These are phyloP conservation scores for Endogone sp. DNA, from an alignment of 192 early-diverging fungal genomes.

Conservation along the genomic window DNA sequence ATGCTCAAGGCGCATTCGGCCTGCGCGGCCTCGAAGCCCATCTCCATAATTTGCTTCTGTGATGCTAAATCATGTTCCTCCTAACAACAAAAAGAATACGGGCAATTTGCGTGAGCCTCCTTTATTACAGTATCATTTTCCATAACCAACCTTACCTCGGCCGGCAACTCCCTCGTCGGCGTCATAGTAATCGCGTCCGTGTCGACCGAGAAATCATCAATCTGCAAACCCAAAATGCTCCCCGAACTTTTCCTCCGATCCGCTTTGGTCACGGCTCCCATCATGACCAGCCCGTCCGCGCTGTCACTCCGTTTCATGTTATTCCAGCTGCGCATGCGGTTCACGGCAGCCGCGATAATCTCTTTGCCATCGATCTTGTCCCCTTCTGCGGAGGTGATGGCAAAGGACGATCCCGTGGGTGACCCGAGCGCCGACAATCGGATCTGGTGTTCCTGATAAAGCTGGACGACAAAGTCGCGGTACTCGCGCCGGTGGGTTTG, in stretches of 20 bases:
- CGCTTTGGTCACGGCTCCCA: background rate
- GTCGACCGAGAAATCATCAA: background rate
- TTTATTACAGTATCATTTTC: no score
- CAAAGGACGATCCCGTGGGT: background rate
- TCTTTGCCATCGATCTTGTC: constrained; percentile 47
- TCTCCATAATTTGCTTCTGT: constrained; percentile 41
- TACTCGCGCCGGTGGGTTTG: constrained; percentile 47
- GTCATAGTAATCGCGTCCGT: constrained; percentile 2
- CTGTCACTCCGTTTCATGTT: constrained; percentile 3
- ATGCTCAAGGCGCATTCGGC: constrained; percentile 58
- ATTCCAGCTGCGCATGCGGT: constrained; percentile 17
- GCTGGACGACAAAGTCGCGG: constrained; percentile 49
- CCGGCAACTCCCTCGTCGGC: background rate
- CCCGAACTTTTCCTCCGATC: background rate
- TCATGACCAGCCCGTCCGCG: background rate
- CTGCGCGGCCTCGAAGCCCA: constrained; percentile 62
- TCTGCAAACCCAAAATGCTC: background rate
- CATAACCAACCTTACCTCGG: background rate
- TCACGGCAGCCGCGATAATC: constrained; percentile 42
- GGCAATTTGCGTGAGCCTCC: no score
- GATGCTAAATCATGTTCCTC: background rate
- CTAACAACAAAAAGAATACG: no score
- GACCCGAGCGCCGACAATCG: constrained; percentile 2
- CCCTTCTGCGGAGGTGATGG: background rate
- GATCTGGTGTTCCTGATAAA: constrained; percentile 45